Base-by-base conservation (phyloP, 2,329 filamentous ascomycete species). In the Seiridium cupressi region DNA sequence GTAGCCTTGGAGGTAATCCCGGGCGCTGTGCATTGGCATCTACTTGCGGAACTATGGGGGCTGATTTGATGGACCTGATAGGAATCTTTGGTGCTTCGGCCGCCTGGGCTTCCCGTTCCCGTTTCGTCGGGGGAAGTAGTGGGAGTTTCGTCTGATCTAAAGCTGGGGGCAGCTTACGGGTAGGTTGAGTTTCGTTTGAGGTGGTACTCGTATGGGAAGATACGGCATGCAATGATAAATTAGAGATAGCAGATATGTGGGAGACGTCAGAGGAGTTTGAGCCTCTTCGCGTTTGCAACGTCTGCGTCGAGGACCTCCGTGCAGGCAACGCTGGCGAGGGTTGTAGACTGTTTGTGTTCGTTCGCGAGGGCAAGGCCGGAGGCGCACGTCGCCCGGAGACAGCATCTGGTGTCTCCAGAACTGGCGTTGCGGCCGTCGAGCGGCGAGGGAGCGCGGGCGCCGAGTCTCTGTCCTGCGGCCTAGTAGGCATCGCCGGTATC, bases 181-280 rank as follows among this genome's bases (percentile, higher is more conserved):
- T 63, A 2, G 71, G 62, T n/a, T 69, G 68, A 7, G 74, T 68
- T 9, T 80, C 79, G 31, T 73, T 71, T 1, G 83, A 81, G 7
- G 76, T 73, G 51, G 76, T 73, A 65, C 80, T 86, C 0, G 81
- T 79, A 31, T 75, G 76, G 2, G 83, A 84, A 7, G 79, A 81
- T 35, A 73, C 68, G 3, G 75, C 74, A 40, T 76, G 79, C 47
- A 84, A 64, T 1, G 84, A 87, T 31, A 83, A 69, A 1, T 77
- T 79, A 3, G 86, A 88, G 13, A 83, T 68, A 9, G 77, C 77
- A 5, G 85, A 88, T 44, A 79, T 73, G 60, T 82, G 75, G 2
- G 85, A 88, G 10, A 80, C 66, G 36, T 84, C 84, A 2, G 86
- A 89, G 0, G 85, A 83, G 47, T 81, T 81, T 18, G 86, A 89